phyloP scores from a whole-genome alignment of 2,329 filamentous ascomycete species.

The Ceratocystis cubensis region DNA sequence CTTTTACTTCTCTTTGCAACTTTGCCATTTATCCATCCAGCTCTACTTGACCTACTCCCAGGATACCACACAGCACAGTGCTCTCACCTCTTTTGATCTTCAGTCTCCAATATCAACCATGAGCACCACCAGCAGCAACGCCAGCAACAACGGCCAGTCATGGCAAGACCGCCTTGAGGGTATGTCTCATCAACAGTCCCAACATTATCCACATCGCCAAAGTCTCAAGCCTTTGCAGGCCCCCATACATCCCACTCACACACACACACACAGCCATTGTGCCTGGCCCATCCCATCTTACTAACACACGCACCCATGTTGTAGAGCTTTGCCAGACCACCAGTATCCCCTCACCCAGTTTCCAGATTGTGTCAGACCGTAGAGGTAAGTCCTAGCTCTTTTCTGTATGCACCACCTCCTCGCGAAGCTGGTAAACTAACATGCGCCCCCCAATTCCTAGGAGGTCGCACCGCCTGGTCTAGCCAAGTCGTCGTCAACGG shows the following conservation, averaged over 20 bases:
- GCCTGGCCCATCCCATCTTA: background rate
- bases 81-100: background rate
- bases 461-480: slow-evolving; percentile 84
- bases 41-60: background rate
- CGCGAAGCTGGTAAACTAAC: slow-evolving; percentile 6
- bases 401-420: background rate
- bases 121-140: slow-evolving; percentile 23
- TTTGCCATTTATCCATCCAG: background rate
- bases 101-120: slow-evolving; percentile 10
- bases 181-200: slow-evolving; percentile 27
- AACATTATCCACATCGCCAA: too few species aligned
- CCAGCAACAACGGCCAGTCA: slow-evolving; percentile 22
- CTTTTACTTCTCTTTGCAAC: background rate
- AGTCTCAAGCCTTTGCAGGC: too few species aligned
- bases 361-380: slow-evolving; percentile 61
- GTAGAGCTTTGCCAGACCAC: slow-evolving; percentile 46
- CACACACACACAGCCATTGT: too few species aligned
- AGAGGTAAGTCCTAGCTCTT: slow-evolving; percentile 42
- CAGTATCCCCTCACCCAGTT: slow-evolving; percentile 44
- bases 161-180: slow-evolving; percentile 49
- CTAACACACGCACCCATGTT: slow-evolving; percentile 13
- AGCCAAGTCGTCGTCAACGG: slow-evolving; percentile 63
- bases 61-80: background rate
- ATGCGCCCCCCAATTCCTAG: slow-evolving; percentile 33
- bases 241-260: too few species aligned